Evolutionary conservation across 768 basidiomycete genomes (phyloP), one percentile per base, ranked within the genome.

Genomic region (Panellus pusillus): DNA sequence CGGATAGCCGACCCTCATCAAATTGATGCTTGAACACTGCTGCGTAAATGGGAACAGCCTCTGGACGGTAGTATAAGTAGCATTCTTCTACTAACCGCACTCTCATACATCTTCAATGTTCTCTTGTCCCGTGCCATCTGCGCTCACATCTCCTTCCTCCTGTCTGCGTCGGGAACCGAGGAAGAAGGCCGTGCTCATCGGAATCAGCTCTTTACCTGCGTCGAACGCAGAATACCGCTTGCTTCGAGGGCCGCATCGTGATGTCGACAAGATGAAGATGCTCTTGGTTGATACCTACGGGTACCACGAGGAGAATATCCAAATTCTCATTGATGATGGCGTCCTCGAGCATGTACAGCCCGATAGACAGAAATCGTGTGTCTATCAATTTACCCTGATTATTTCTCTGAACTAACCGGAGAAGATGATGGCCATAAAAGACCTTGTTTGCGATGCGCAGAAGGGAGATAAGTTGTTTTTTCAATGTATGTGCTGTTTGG

Each of bases 301-400:
- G 8, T 60, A 56, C 47, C 37, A 3, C 4, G 47, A 49, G 4
- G 47, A 60, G 11, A 39, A 60, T 42, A 53, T 60, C 20, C 46
- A 50, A 28, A 39, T 60, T n/a, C 59, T 60, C 9, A 39, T 60
- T 1, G 59, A 60, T 27, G 59, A 60, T 40, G 54, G 54, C 11
- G 12, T 46, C 8, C 18, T 39, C 0, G 59, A 27, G 18, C 47
- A 60, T 35, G 12, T 43, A 7, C 58, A 60, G 37, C 59, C 58
- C 5, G 47, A 60, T n/a, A 44, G 54, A 13, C 27, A 8, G 8
- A 55, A 52, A 60, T 60, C 12, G 59, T 60, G 48, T 17, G 59
- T 43, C 17, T 6, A 17, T 38, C 3, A 13, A 19, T 17, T 14
- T 32, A 11, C 40, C 5, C 40, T 14, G 14, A 6, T 18, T 0